phyloP scores from a whole-genome alignment of 1,284 basidiomycete genomes.

The Austropuccinia psidii region DNA sequence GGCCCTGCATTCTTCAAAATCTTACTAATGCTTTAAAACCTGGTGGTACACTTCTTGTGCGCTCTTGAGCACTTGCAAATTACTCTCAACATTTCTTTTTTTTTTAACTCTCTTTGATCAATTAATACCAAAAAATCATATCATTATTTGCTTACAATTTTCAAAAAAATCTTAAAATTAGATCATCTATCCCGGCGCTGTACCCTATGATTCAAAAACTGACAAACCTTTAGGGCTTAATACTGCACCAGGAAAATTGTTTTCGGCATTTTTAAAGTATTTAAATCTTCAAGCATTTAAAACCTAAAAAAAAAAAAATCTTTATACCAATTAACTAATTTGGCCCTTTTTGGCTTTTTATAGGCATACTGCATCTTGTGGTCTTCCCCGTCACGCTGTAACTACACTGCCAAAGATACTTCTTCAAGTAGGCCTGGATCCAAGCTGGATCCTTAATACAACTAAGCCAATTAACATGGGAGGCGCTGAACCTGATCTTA shows the following conservation, averaged over 20 bases:
- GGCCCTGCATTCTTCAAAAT: constrained; percentile 8
- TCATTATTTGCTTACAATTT: background rate
- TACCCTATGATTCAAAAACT: constrained; percentile 10
- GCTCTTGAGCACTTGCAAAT: no score
- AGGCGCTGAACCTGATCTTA: constrained; percentile 16
- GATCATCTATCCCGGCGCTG: constrained; percentile 22
- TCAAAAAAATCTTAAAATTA: background rate
- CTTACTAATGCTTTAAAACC: constrained; percentile 20
- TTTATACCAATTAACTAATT: background rate
- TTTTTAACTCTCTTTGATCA: background rate
- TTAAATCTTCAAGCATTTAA: background rate
- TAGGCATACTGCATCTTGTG: constrained; percentile 20
- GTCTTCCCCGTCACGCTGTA: constrained; percentile 20
- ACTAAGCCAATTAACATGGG: constrained; percentile 14
- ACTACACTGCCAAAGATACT: constrained; percentile 2
- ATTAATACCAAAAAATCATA: background rate
- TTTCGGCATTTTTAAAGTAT: constrained; percentile 24
- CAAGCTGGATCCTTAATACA: background rate
- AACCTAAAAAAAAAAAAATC: background rate
- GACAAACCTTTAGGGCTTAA: background rate
- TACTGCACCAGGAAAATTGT: constrained; percentile 16
- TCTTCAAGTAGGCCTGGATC: constrained; percentile 7
- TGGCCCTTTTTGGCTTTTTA: background rate
- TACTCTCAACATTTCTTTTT: background rate
- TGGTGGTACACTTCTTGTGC: constrained; percentile 17